phyloP scores from a whole-genome alignment of 108 stramenopile genomes.

The Nannochloropsis oceanica region DNA sequence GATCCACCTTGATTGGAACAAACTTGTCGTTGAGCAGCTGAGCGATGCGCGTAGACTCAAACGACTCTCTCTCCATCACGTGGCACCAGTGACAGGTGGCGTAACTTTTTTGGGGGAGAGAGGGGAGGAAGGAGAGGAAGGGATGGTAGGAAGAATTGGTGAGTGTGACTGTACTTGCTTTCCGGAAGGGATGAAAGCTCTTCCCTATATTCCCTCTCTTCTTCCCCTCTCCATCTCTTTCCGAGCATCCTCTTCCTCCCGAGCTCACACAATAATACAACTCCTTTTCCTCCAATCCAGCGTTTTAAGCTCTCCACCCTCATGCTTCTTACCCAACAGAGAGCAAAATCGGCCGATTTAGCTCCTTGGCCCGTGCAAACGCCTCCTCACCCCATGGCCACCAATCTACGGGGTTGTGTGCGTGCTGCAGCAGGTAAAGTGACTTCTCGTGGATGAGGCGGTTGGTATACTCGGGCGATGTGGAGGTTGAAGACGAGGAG shows the following conservation, averaged over 20 bases:
- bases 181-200: too few species aligned
- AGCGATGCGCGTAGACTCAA: conserved; percentile 12
- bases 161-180: too few species aligned
- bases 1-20: conserved; percentile 17
- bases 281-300: too few species aligned
- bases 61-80: conserved; percentile 29
- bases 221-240: too few species aligned
- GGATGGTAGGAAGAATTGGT: background rate
- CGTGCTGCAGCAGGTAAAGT: conserved; percentile 22
- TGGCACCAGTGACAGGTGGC: conserved; percentile 31
- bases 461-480: background rate
- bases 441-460: conserved; percentile 13
- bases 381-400: conserved; percentile 26
- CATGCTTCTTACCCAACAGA: background rate
- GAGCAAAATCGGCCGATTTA: conserved; percentile 19
- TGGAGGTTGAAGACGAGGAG: background rate
- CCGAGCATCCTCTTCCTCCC: too few species aligned
- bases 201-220: too few species aligned
- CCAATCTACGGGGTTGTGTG: conserved; percentile 30
- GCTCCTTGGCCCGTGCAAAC: conserved; percentile 10
- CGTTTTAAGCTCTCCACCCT: too few species aligned
- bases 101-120: background rate
- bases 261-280: too few species aligned
- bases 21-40: conserved; percentile 18
- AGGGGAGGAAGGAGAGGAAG: background rate